Percentiles rank a stretch among this genome's conserved stretches.
These are phyloP conservation scores for Entomortierella lignicola DNA, from an alignment of 192 early-diverging fungal species.

Conservation along the genomic window DNA sequence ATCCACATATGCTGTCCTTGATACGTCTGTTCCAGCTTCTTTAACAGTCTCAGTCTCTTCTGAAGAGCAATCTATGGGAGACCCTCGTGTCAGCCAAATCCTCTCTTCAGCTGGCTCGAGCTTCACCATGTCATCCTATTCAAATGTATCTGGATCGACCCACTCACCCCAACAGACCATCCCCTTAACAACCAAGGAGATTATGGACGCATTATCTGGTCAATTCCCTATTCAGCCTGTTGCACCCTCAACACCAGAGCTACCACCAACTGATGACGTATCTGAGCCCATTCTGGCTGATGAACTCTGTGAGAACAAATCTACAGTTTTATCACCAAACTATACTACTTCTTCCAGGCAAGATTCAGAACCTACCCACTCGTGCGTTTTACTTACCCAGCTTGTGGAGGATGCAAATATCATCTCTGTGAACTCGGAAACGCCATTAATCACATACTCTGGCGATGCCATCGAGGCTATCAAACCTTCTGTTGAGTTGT, in stretches of 20 bases:
- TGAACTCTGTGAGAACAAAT: too few relatives aligned
- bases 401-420: too few relatives aligned
- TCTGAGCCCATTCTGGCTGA: neutral
- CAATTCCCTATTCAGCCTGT: constrained; percentile 42
- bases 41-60: neutral
- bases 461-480: neutral
- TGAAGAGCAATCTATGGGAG: neutral
- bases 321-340: too few relatives aligned
- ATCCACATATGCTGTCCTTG: constrained; percentile 5
- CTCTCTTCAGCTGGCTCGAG: constrained; percentile 3
- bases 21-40: neutral
- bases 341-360: too few relatives aligned
- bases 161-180: constrained; percentile 10
- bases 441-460: too few relatives aligned
- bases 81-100: constrained; percentile 8
- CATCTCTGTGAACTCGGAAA: neutral
- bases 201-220: constrained; percentile 45
- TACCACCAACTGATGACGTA: neutral
- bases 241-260: neutral
- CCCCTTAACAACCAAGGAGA: constrained; percentile 39
- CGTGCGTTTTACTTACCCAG: too few relatives aligned
- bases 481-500: neutral
- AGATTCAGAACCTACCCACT: too few relatives aligned
- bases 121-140: constrained; percentile 1
- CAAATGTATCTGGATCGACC: neutral